phyloP scores from a whole-genome alignment of 2,329 filamentous ascomycete genomes.

The Clonostachys chloroleuca region DNA sequence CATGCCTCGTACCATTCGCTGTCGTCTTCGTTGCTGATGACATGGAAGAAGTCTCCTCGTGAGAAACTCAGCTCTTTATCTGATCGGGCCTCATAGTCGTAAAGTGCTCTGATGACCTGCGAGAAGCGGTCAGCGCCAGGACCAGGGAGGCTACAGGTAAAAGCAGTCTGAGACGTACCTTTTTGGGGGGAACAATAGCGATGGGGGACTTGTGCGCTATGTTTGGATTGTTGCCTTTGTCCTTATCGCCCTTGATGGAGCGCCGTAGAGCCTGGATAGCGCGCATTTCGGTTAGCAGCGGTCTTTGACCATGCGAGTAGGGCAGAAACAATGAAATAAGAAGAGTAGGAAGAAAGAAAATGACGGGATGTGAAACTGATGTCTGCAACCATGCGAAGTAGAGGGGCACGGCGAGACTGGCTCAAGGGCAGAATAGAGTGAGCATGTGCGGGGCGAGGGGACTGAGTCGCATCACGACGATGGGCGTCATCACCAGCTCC shows the following conservation, averaged over 20 bases:
- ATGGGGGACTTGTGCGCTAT: conserved; percentile 82
- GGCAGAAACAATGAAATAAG: too few relatives aligned
- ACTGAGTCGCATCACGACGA: too few relatives aligned
- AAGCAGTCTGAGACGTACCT: conserved; percentile 51
- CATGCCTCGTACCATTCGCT: conserved; percentile 97
- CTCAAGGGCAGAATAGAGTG: too few relatives aligned
- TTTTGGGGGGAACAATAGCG: conserved; percentile 88
- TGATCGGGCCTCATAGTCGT: conserved; percentile 80
- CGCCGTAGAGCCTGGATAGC: conserved; percentile 69
- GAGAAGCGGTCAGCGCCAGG: neutral
- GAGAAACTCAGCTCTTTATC: conserved; percentile 83
- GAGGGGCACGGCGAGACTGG: too few relatives aligned
- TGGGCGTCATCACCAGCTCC: too few relatives aligned
- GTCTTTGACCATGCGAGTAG: too few relatives aligned
- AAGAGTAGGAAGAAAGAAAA: too few relatives aligned
- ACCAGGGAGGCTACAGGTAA: neutral
- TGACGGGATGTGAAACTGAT: too few relatives aligned
- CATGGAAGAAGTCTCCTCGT: conserved; percentile 96
- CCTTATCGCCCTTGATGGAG: conserved; percentile 88
- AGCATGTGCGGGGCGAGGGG: too few relatives aligned
- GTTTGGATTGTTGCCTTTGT: conserved; percentile 63
- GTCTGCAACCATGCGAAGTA: too few relatives aligned
- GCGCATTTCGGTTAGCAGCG: conserved; percentile 20
- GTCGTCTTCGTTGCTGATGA: conserved; percentile 93
- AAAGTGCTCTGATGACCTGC: conserved; percentile 96